phyloP scores from a whole-genome alignment of 2,329 filamentous ascomycete genomes.

The Diaporthe nobilis region DNA sequence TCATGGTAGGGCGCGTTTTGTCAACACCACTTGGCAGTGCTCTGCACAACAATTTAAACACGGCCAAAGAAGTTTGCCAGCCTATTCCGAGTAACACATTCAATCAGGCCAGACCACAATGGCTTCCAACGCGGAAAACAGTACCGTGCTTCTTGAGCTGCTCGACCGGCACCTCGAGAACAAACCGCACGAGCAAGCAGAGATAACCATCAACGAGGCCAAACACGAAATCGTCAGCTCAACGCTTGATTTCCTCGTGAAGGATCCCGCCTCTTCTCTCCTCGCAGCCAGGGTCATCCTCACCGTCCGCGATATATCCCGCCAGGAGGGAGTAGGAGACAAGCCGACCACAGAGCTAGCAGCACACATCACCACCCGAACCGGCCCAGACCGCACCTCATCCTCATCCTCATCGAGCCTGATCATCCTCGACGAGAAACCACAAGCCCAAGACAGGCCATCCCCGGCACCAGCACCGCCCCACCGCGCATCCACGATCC shows the following conservation, averaged over 20 bases:
- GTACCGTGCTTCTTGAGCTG: background rate
- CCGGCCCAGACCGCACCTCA: background rate
- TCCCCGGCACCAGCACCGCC: background rate
- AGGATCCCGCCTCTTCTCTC: background rate
- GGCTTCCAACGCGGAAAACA: background rate
- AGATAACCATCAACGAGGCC: background rate
- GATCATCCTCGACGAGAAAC: background rate
- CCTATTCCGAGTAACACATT: background rate
- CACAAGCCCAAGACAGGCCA: background rate
- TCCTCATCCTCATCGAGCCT: background rate
- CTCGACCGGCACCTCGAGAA: background rate
- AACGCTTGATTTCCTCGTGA: background rate
- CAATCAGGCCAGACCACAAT: background rate
- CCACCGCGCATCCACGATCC: slow-evolving; percentile 1
- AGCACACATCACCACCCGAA: slow-evolving; percentile 20
- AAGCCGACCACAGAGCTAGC: background rate
- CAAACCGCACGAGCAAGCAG: background rate
- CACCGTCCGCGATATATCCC: background rate
- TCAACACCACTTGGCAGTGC: background rate
- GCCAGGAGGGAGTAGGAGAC: background rate
- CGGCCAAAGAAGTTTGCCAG: no score
- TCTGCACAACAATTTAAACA: background rate
- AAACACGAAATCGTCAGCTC: slow-evolving; percentile 8
- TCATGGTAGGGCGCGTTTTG: background rate
- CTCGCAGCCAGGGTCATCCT: slow-evolving; percentile 34